Conservation (phyloP, 2,329 filamentous ascomycete genomes). For the Leptosphaerulina australis region DNA sequence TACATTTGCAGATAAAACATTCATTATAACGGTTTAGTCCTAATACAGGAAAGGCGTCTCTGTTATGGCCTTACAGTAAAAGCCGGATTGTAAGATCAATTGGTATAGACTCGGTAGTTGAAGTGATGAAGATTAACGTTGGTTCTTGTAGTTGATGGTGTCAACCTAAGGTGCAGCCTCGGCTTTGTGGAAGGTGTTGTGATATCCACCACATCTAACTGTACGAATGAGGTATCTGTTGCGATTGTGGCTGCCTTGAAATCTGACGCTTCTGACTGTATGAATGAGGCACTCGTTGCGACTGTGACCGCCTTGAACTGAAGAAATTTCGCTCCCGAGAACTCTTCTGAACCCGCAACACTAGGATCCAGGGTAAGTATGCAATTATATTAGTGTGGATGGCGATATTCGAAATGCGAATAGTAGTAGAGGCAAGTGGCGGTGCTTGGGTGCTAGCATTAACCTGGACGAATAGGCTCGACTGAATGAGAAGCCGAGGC, state of each 20-base stretch:
- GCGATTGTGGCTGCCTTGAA: background rate
- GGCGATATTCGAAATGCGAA: background rate
- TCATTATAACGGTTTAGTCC: conserved; percentile 17
- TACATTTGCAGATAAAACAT: conserved; percentile 23
- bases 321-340: background rate
- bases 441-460: background rate
- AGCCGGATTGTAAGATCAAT: background rate
- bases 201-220: too few species aligned
- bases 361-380: background rate
- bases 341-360: background rate
- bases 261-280: background rate
- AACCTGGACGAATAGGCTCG: too few species aligned
- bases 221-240: background rate
- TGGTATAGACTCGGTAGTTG: background rate
- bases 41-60: background rate
- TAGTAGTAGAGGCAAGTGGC: background rate
- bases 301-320: background rate
- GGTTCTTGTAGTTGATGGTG: background rate
- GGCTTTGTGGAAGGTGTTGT: background rate
- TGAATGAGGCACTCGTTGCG: background rate
- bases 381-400: background rate
- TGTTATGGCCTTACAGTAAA: background rate
- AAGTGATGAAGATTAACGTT: background rate
- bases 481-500: background rate
- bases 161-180: background rate